Base-by-base conservation (phyloP, 371 early-diverging fungal species). In the Syncephalastrum sp. region DNA sequence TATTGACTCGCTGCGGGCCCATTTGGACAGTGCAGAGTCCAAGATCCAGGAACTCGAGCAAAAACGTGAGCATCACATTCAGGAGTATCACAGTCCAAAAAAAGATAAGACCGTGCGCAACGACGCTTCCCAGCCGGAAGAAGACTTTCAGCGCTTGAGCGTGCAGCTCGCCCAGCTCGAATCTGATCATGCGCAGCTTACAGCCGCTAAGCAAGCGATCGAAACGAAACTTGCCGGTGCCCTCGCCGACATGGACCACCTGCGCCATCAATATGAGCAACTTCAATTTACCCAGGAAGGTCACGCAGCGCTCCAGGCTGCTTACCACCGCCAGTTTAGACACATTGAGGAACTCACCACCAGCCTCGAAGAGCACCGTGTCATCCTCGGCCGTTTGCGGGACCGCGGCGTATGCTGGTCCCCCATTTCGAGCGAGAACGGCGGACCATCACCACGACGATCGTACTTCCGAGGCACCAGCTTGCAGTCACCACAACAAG, bases 361-460 rank as follows among this genome's bases (percentile, higher is more conserved):
- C 41, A 56, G 58, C 7, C 48, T 78, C 13, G 73, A 78, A 57
- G 79, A 78, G n/a, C 71, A 74, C 33, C 72, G 73, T 10, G 56
- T 42, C 12, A 43, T 68, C 15, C 42, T 67, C n/a, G 48, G 50
- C 25, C 56, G 57, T n/a, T 56, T 55, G 16, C 62, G 55, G 27
- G 58, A 66, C n/a, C 50, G 59, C 16, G 58, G 60, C 47, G 53
- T 65, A 5, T 27, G 51, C 23, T 53, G 56, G 52, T 50, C 57
- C 15, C 52, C 57, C 14, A 33, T 49, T 25, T 42, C 63, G 0
- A 55, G 56, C 19, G 59, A 53, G 41, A 16, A 33, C 24, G 48
- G 43, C 15, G 21, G n/a, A 17, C 43, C 14, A 41, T 41, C 16
- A 3, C 21, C 16, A 23, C n/a, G 24, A 43, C 13, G n/a, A 16